Evolutionary conservation across 768 basidiomycete genomes (phyloP).

Genomic region (Rhizopogon salebrosus): DNA sequence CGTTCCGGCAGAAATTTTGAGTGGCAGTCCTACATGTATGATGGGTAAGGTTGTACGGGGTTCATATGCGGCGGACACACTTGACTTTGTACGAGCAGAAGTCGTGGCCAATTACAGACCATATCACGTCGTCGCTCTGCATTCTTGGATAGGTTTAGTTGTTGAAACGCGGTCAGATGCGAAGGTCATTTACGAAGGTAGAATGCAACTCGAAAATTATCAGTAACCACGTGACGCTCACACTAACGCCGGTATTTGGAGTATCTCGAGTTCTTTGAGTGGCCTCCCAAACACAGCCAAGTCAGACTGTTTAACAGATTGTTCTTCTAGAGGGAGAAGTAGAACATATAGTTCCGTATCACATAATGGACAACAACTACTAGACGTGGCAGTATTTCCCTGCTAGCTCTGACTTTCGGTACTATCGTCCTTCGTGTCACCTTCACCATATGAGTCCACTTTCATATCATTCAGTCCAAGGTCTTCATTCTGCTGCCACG

Average conservation of each 20-base stretch:
- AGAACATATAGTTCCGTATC: too few relatives aligned
- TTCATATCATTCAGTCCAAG: constrained; percentile 89
- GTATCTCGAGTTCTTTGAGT: too few relatives aligned
- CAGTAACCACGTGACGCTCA: constrained; percentile 3
- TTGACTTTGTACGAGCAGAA: constrained; percentile 99
- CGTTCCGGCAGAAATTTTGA: constrained; percentile 98
- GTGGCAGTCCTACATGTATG: constrained; percentile 68
- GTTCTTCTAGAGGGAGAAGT: too few relatives aligned
- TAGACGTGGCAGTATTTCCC: neutral
- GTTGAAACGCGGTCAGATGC: neutral
- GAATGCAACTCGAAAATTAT: constrained; percentile 6
- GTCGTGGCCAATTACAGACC: constrained; percentile 90
- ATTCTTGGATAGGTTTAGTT: constrained; percentile 30
- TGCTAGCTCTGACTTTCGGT: constrained; percentile 1
- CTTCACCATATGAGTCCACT: constrained; percentile 44
- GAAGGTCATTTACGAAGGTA: neutral
- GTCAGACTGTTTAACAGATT: too few relatives aligned
- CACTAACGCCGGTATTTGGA: too few relatives aligned
- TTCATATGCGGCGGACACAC: constrained; percentile 41
- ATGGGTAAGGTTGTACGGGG: constrained; percentile 3
- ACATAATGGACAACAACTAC: too few relatives aligned
- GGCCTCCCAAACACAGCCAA: too few relatives aligned
- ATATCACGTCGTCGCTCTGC: constrained; percentile 98
- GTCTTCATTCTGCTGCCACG: constrained; percentile 90
- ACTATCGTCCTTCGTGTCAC: constrained; percentile 3